Evolutionary conservation across 1,284 basidiomycete genomes (phyloP), one percentile per base, ranked within the genome.

Genomic region (Phellinidium pouzarii): DNA sequence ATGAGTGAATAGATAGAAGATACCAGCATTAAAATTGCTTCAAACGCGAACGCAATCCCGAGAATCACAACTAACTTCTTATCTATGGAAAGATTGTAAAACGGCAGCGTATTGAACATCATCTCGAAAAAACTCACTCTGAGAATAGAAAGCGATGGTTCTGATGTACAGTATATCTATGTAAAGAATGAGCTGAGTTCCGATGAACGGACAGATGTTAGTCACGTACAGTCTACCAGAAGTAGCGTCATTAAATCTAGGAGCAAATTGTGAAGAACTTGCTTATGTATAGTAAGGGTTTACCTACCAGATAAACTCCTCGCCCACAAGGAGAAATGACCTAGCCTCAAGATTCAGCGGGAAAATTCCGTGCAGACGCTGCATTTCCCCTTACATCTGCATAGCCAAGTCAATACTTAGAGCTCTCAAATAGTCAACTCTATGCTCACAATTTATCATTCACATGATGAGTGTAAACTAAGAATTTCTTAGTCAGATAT

Each of bases 141-240:
- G 22, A 11, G 42, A 36, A 17, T 42, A 51, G 6, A 51, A 23
- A 5, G 49, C 49, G n/a, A 41, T 25, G 41, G 44, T 41, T 22
- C 49, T 51, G 41, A 43, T 44, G 14, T 34, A 40, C 22, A 51
- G 49, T 12, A 51, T 51, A 25, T 44, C 49, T 51, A 29, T 26
- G 19, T 8, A 25, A 11, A 14, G 11, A 29, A 44, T n/a, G 4
- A 20, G 22, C 23, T 3, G 8, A 40, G 14, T 4, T 20, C 14
- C 14, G n/a, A 40, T n/a, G 37, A 40, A 3, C n/a, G n/a, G n/a
- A 40, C n/a, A 3, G 3, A 40, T n/a, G n/a, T 4, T n/a, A 40
- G 5, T 2, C n/a, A 4, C 37, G 19, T 23, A 44, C 49, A 51
- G 19, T 51, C 49, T 14, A 51, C 44, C 17, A 51, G 29, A 19